Evolutionary conservation across 192 early-diverging fungal species (phyloP).

Genomic region (Coemansia sp.): DNA sequence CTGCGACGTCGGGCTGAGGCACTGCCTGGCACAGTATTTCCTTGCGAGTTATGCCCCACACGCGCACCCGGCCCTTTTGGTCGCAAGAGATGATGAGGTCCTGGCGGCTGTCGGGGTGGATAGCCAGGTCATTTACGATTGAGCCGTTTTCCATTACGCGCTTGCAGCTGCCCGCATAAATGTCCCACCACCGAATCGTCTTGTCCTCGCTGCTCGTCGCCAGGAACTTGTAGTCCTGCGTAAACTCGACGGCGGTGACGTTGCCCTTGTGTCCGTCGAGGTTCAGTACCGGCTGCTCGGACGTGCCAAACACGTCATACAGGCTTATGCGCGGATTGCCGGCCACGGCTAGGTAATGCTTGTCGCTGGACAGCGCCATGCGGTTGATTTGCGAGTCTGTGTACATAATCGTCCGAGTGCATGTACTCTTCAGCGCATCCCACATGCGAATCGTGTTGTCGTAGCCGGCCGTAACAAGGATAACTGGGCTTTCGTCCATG

Average conservation of each 20-base stretch:
- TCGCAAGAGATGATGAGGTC: slow-evolving; percentile 54
- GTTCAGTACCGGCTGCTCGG: slow-evolving; percentile 45
- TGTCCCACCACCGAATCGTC: slow-evolving; percentile 55
- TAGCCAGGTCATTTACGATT: slow-evolving; percentile 51
- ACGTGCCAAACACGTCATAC: slow-evolving; percentile 53
- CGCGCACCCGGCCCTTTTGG: slow-evolving; percentile 45
- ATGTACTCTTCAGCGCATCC: slow-evolving; percentile 58
- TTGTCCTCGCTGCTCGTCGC: slow-evolving; percentile 56
- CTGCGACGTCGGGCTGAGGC: slow-evolving; percentile 39
- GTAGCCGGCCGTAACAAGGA: slow-evolving; percentile 54
- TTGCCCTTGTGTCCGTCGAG: slow-evolving; percentile 55
- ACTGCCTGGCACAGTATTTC: slow-evolving; percentile 43
- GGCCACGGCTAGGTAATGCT: slow-evolving; percentile 55
- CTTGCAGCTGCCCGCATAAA: slow-evolving; percentile 48
- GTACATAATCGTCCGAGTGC: slow-evolving; percentile 53
- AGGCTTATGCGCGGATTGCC: slow-evolving; percentile 53
- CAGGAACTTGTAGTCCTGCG: slow-evolving; percentile 52
- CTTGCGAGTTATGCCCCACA: slow-evolving; percentile 44
- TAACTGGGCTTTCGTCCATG: slow-evolving; percentile 53
- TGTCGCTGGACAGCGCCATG: slow-evolving; percentile 55
- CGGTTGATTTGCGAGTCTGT: slow-evolving; percentile 57
- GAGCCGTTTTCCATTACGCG: slow-evolving; percentile 44
- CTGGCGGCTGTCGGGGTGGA: slow-evolving; percentile 49
- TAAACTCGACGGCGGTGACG: slow-evolving; percentile 55
- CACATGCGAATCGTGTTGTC: slow-evolving; percentile 59